Evolutionary conservation across 768 basidiomycete species (phyloP), one percentile per base, ranked within the genome.

Genomic region (Leucosporidium scottii): DNA sequence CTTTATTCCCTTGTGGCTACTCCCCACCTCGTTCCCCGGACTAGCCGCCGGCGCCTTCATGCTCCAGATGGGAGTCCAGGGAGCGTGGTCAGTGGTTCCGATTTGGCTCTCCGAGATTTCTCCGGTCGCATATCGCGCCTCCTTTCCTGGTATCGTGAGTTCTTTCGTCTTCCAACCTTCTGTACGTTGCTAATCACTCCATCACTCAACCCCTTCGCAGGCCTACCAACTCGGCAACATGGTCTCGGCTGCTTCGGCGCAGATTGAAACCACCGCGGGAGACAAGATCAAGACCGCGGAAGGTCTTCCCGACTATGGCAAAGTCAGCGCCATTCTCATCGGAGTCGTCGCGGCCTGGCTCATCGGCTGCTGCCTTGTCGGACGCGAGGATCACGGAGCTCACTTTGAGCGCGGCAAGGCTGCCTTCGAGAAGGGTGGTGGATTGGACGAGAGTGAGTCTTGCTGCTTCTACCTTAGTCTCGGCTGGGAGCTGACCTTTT

Each of bases 21-120:
- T 94, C 10, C 92, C 92, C 3, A 78, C 74, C 9, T 78, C 82
- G 1, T 93, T 93, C 77, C 77, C 83, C 1, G 82, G 80, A 1
- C 85, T 96, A 13, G 75, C 89, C 0, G 90, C 89, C 0, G 90
- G 90, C 13, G 91, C 90, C 1, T 94, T 93, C 74, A 90, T 89
- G 60, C 89, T 93, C 0, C 92, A 94, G 76, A 25, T 64, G 23
- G 68, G 74, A 17, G 73, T 74, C 21, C 73, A 74, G 39, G 70
- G 68, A 23, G 59, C 59, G 15, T 60, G 61, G 61, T 58, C 47
- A 47, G 51, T 73, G 17, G 83, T 85, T 76, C 90, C 91, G 2
- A 87, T 91, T 73, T 88, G 87, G 77, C 81, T 93, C 27, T 82
- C 85, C 18, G 91, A 94, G 78, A 82, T 91, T 79, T 88, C 88